Conservation (phyloP, 345 rosid species). For the Barbarea vulgaris region DNA sequence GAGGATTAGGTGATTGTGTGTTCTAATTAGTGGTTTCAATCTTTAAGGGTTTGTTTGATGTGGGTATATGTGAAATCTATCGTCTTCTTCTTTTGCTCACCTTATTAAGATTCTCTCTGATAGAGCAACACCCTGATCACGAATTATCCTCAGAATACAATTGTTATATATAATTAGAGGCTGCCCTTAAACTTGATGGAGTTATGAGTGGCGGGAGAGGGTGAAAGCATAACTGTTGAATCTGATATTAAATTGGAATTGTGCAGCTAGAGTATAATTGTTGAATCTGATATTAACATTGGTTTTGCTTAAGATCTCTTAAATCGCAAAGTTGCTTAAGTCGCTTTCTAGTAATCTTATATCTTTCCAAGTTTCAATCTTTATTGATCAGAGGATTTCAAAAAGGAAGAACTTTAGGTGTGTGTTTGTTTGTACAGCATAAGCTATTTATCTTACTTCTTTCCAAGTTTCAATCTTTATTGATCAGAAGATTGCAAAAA, state of each 20-base stretch:
- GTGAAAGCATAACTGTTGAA: not conserved
- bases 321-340: too few relatives aligned
- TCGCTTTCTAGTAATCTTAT: too few relatives aligned
- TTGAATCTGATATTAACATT: not conserved
- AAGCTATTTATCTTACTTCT: not conserved
- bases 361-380: not conserved
- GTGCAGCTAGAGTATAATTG: constrained; percentile 54
- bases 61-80: constrained; percentile 53
- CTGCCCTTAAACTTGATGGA: not conserved
- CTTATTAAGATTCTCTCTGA: not conserved
- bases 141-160: constrained; percentile 62
- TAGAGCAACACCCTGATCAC: constrained; percentile 1
- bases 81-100: constrained; percentile 3
- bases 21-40: too few relatives aligned
- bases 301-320: not conserved
- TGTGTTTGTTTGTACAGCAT: too few relatives aligned
- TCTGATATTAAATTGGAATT: not conserved
- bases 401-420: too few relatives aligned
- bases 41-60: too few relatives aligned
- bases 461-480: not conserved
- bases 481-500: not conserved
- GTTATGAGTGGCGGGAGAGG: not conserved
- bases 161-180: constrained; percentile 38
- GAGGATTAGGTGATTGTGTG: too few relatives aligned
- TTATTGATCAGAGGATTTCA: not conserved